Percentiles rank a stretch among this genome's conserved stretches.
phyloP scores from a whole-genome alignment of 306 rosid species.

The Casuarina glauca region DNA sequence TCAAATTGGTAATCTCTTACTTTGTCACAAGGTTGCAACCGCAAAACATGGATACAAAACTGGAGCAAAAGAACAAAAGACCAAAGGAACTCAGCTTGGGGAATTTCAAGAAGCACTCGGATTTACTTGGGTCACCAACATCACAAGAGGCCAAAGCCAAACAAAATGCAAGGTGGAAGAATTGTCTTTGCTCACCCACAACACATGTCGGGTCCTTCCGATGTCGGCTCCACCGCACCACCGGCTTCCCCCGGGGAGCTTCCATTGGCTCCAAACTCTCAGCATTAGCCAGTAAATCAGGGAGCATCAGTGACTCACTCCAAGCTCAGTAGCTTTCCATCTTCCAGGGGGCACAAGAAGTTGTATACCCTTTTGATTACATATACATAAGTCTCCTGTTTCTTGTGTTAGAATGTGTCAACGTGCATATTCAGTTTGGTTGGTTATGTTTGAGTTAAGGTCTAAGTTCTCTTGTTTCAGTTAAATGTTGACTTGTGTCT shows the following conservation, averaged over 20 bases:
- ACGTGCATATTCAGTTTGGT: no score
- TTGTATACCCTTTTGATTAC: background rate
- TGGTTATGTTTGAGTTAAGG: no score
- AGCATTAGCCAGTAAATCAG: slow-evolving; percentile 27
- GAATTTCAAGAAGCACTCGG: slow-evolving; percentile 38
- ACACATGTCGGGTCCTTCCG: slow-evolving; percentile 84
- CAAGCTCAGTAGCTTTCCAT: slow-evolving; percentile 29
- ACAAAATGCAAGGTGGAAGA: slow-evolving; percentile 40
- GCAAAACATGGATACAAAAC: slow-evolving; percentile 40
- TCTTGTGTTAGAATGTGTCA: background rate
- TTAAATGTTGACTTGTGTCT: background rate
- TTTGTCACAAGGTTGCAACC: slow-evolving; percentile 3
- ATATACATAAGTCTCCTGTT: background rate
- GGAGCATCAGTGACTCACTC: slow-evolving; percentile 27
- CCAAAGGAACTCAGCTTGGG: slow-evolving; percentile 36
- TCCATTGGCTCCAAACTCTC: slow-evolving; percentile 65
- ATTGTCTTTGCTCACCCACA: slow-evolving; percentile 84
- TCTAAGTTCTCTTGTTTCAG: background rate
- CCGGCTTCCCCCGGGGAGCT: slow-evolving; percentile 34
- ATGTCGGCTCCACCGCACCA: slow-evolving; percentile 59
- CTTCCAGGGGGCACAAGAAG: background rate
- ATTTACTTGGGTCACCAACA: slow-evolving; percentile 45
- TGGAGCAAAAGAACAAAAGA: slow-evolving; percentile 24
- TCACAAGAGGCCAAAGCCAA: slow-evolving; percentile 1
- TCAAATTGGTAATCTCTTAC: no score